phyloP scores from a whole-genome alignment of 768 basidiomycete genomes.

The Russula foetens region DNA sequence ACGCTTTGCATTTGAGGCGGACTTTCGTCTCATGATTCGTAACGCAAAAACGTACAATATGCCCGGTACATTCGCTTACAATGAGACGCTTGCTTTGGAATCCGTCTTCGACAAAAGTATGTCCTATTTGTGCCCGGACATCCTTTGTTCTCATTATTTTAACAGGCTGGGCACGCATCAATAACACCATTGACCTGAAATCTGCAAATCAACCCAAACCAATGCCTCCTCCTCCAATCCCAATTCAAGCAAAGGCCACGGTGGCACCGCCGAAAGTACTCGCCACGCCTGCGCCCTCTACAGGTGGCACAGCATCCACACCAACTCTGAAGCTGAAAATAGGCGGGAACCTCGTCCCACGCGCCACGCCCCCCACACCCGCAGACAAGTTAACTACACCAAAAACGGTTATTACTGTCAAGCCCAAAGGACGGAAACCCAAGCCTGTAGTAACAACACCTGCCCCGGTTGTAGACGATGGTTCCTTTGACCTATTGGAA shows the following conservation, averaged over 20 bases:
- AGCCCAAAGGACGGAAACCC: constrained; percentile 33
- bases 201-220: constrained; percentile 29
- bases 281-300: neutral
- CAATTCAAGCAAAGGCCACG: constrained; percentile 9
- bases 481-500: constrained; percentile 72
- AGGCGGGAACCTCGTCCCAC: constrained; percentile 21
- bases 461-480: constrained; percentile 50
- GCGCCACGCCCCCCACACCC: constrained; percentile 17
- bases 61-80: constrained; percentile 60
- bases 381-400: constrained; percentile 16
- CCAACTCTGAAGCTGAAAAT: constrained; percentile 28
- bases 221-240: constrained; percentile 18
- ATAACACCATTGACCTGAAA: constrained; percentile 69
- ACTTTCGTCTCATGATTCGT: constrained; percentile 79
- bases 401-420: constrained; percentile 7
- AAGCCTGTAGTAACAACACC: constrained; percentile 43
- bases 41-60: constrained; percentile 87
- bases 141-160: neutral
- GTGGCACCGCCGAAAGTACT: neutral
- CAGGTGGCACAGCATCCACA: constrained; percentile 26
- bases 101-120: constrained; percentile 79
- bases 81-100: constrained; percentile 69
- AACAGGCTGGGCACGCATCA: constrained; percentile 81
- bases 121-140: constrained; percentile 23
- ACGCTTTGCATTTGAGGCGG: constrained; percentile 74